Evolutionary conservation across 495 filamentous ascomycete species (phyloP), one percentile per base, ranked within the genome.

Genomic region (Astrocystis sublimbata): DNA sequence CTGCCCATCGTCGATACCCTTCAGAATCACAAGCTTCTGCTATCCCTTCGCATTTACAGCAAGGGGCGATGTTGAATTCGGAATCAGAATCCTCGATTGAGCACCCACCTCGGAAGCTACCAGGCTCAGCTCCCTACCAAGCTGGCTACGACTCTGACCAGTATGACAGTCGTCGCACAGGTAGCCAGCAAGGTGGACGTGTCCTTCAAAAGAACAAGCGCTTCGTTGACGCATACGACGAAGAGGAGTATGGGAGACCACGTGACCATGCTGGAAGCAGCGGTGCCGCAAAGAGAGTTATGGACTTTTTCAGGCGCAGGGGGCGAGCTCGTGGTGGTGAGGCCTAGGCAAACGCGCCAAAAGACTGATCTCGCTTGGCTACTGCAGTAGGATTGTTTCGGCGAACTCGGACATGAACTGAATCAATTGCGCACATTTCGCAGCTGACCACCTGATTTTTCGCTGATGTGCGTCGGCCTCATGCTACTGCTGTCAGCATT

Each of bases 241-340:
- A 87, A 52, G 86, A 88, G 59, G 81, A 85, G 51, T 83, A 86
- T 58, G 76, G 77, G 38, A 74, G 87, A 7, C 83, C 88, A 13
- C 75, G 73, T 46, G 79, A 83, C 57, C 86, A 92, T 72, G 87
- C 85, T 4, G 94, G 93, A 31, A 94, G 89, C 68, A 90, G 85
- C 58, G 91, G 92, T 35, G 89, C 92, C 15, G 92, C 93, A 17
- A 86, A 91, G 65, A 88, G 90, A 68, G 94, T 98, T 49, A 98
- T 98, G 94, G 94, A 97, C 75, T 94, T 97, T 75, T 98, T 98
- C 79, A 84, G 94, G 68, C 80, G 93, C 71, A 83, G 92, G 63
- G 91, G 91, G 33, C 92, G 86, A 73, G 91, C 89, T 50, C 76
- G 88, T 61, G 85, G 80, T 59, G 87, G 85, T 40, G 87, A 89